Conservation (phyloP, 805 yeast genomes). For the Ogataea naganishii region DNA sequence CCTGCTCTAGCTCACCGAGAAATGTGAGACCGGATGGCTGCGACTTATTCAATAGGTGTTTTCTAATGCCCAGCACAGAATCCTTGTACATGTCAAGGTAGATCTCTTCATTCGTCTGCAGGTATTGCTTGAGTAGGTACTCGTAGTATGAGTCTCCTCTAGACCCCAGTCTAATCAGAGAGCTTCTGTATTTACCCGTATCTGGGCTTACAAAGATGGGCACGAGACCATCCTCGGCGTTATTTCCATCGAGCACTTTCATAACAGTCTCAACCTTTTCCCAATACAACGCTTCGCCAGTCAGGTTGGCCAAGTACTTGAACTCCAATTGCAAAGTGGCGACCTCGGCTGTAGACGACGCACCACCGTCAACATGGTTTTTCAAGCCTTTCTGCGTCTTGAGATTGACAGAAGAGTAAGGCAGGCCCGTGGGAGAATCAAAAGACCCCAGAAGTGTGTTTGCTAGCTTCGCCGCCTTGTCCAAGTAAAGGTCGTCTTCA, state of each 20-base stretch:
- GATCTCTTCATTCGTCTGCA: conserved; percentile 65
- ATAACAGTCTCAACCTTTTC: conserved; percentile 66
- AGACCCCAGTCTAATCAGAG: conserved; percentile 71
- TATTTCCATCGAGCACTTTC: conserved; percentile 55
- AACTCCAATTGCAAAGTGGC: conserved; percentile 82
- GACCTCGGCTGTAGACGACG: conserved; percentile 85
- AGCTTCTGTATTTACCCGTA: conserved; percentile 59
- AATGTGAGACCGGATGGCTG: conserved; percentile 55
- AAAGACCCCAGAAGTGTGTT: conserved; percentile 64
- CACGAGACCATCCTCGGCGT: conserved; percentile 65
- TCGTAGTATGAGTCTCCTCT: conserved; percentile 93
- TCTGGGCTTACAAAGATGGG: conserved; percentile 77
- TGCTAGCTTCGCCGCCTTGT: conserved; percentile 76
- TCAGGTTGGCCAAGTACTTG: conserved; percentile 69
- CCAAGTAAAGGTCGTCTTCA: conserved; percentile 59
- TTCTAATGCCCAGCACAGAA: conserved; percentile 68
- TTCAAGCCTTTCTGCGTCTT: conserved; percentile 49
- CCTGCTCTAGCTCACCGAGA: conserved; percentile 70
- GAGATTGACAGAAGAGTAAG: conserved; percentile 72
- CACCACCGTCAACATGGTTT: conserved; percentile 63
- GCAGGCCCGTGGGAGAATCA: conserved; percentile 58
- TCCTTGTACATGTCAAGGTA: conserved; percentile 72
- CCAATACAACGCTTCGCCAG: conserved; percentile 80
- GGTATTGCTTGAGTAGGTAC: conserved; percentile 74
- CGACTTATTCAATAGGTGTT: conserved; percentile 52